Conservation (phyloP, 2,329 filamentous ascomycete genomes). For the Phoma sp. region DNA sequence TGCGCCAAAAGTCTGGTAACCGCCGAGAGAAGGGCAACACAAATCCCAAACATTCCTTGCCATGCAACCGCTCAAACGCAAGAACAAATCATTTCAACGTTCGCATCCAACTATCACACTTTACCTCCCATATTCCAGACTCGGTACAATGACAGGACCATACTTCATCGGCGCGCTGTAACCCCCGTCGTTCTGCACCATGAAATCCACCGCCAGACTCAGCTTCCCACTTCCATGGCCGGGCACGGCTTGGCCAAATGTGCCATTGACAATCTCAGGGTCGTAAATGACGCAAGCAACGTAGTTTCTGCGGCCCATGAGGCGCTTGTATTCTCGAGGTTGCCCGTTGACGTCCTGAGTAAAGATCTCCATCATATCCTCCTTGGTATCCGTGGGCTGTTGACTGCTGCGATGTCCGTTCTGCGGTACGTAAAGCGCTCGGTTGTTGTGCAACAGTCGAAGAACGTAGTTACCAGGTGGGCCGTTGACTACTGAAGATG, state of each 20-base stretch:
- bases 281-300: constrained; percentile 94
- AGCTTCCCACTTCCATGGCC: constrained; percentile 59
- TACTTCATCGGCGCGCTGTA: constrained; percentile 90
- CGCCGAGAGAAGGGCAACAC: not conserved
- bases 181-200: constrained; percentile 89
- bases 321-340: constrained; percentile 80
- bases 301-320: constrained; percentile 95
- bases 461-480: constrained; percentile 85
- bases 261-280: constrained; percentile 72
- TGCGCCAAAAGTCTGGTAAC: not conserved
- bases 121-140: constrained; percentile 58
- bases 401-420: constrained; percentile 79
- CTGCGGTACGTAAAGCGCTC: constrained; percentile 84
- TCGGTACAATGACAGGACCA: constrained; percentile 93
- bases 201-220: constrained; percentile 92
- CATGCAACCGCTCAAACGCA: constrained; percentile 31
- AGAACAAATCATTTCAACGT: not conserved
- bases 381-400: constrained; percentile 87
- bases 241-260: constrained; percentile 48
- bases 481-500: constrained; percentile 88
- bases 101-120: not conserved
- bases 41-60: constrained; percentile 19
- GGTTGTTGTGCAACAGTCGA: constrained; percentile 94
- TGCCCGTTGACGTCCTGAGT: constrained; percentile 89
- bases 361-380: constrained; percentile 99